Evolutionary conservation across 192 early-diverging fungal species (phyloP).

Genomic region (Coemansia sp.): DNA sequence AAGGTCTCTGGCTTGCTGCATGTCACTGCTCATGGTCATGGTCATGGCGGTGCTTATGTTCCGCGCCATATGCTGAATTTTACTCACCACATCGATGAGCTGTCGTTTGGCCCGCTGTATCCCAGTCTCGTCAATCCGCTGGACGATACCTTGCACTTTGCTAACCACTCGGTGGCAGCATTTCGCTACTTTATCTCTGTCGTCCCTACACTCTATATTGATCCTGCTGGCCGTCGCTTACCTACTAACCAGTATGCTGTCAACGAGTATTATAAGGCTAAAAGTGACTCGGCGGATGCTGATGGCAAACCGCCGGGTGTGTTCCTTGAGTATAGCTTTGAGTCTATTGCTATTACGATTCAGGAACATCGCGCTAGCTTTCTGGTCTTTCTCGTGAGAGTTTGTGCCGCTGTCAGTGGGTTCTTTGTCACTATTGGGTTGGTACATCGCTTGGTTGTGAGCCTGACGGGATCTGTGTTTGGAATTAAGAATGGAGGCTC

Average conservation of each 20-base stretch:
- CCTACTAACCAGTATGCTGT: slow-evolving; percentile 96
- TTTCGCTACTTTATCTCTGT: slow-evolving; percentile 91
- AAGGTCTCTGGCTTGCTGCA: slow-evolving; percentile 90
- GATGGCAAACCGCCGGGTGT: slow-evolving; percentile 59
- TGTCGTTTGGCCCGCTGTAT: slow-evolving; percentile 88
- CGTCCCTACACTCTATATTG: slow-evolving; percentile 80
- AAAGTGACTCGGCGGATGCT: background rate
- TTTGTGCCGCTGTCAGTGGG: slow-evolving; percentile 89
- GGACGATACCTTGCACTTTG: slow-evolving; percentile 74
- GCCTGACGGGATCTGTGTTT: slow-evolving; percentile 2
- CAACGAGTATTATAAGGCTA: slow-evolving; percentile 69
- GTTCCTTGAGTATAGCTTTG: slow-evolving; percentile 92
- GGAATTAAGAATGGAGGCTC: background rate
- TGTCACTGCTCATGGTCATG: slow-evolving; percentile 88
- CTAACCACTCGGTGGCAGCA: slow-evolving; percentile 63
- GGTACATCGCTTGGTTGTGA: slow-evolving; percentile 49
- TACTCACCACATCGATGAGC: slow-evolving; percentile 89
- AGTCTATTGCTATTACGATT: slow-evolving; percentile 83
- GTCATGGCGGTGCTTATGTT: slow-evolving; percentile 72
- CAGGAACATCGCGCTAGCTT: slow-evolving; percentile 67
- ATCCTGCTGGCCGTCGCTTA: slow-evolving; percentile 58
- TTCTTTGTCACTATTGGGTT: slow-evolving; percentile 72
- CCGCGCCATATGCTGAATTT: slow-evolving; percentile 79
- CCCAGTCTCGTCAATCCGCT: slow-evolving; percentile 87
- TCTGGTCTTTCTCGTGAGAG: slow-evolving; percentile 71